Percentiles rank a stretch among this genome's conserved stretches.
Evolutionary conservation across 768 basidiomycete genomes (phyloP).

Genomic region (Ramaria sp.): DNA sequence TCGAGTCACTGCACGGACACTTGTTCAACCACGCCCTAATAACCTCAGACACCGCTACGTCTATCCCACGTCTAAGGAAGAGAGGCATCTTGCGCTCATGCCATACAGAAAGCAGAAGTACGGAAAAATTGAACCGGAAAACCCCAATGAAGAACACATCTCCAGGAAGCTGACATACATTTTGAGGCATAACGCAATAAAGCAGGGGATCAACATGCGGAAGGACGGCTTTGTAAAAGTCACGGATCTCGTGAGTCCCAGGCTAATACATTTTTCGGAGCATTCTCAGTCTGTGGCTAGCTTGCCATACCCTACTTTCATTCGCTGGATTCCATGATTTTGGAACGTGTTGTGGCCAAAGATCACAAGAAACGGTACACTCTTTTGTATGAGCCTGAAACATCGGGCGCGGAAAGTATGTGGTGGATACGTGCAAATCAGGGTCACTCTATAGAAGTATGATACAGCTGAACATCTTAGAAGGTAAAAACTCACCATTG

Average conservation of each 20-base stretch:
- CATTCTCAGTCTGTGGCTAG: constrained; percentile 27
- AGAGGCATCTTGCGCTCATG: neutral
- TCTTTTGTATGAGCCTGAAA: constrained; percentile 37
- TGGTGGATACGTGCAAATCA: constrained; percentile 91
- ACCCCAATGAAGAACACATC: constrained; percentile 38
- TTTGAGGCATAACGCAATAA: constrained; percentile 80
- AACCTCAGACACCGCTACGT: constrained; percentile 1
- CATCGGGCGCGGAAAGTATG: constrained; percentile 23
- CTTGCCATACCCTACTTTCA: constrained; percentile 60
- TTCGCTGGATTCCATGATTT: constrained; percentile 36
- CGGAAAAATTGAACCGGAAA: neutral
- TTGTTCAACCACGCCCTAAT: constrained; percentile 1
- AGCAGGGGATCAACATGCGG: constrained; percentile 65
- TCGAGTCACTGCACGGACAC: constrained; percentile 2
- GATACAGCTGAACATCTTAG: constrained; percentile 7
- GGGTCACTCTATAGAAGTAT: constrained; percentile 75
- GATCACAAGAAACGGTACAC: constrained; percentile 62
- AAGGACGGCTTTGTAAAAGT: constrained; percentile 81
- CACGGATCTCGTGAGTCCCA: constrained; percentile 61
- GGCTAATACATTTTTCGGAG: neutral
- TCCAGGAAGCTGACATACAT: constrained; percentile 88
- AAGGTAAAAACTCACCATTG: neutral
- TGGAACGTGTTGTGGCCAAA: constrained; percentile 53
- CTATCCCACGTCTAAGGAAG: neutral
- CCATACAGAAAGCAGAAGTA: neutral